Conservation (phyloP, 192 early-diverging fungal genomes). For the Gaertneriomyces sp. region DNA sequence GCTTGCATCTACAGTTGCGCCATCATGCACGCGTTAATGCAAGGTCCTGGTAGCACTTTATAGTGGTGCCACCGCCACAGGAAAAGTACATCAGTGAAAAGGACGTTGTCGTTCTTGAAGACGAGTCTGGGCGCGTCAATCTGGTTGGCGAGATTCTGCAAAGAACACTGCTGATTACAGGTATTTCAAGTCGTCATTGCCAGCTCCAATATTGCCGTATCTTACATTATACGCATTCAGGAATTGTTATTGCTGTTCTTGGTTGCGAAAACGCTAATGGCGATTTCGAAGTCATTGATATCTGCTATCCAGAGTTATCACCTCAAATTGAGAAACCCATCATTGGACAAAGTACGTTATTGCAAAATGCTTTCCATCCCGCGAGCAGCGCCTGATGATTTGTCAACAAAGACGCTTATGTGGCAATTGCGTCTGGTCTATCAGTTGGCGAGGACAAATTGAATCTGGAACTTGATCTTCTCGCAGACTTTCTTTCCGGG, state of each 20-base stretch:
- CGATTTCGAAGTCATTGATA: conserved; percentile 79
- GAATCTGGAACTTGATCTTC: conserved; percentile 63
- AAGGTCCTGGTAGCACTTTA: conserved; percentile 51
- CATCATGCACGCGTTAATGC: not conserved
- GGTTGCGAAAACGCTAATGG: conserved; percentile 73
- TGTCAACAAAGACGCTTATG: conserved; percentile 50
- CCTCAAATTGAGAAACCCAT: conserved; percentile 43
- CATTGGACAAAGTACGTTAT: not conserved
- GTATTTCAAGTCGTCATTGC: conserved; percentile 22
- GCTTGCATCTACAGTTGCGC: not conserved
- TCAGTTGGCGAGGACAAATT: conserved; percentile 54
- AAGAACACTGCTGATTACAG: conserved; percentile 65
- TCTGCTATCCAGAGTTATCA: conserved; percentile 67
- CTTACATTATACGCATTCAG: conserved; percentile 30
- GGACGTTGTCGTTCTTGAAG: conserved; percentile 73
- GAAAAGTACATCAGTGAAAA: conserved; percentile 64
- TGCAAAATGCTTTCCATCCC: conserved; percentile 7
- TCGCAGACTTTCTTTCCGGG: conserved; percentile 78
- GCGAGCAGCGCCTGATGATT: not conserved
- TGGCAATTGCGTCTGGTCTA: conserved; percentile 83
- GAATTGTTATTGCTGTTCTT: conserved; percentile 72
- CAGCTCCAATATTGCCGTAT: not conserved
- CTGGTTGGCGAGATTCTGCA: conserved; percentile 62
- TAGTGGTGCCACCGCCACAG: conserved; percentile 57
- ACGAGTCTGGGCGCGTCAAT: conserved; percentile 86